Conservation (phyloP, 257 asterid genomes). For the Plantago ovata region DNA sequence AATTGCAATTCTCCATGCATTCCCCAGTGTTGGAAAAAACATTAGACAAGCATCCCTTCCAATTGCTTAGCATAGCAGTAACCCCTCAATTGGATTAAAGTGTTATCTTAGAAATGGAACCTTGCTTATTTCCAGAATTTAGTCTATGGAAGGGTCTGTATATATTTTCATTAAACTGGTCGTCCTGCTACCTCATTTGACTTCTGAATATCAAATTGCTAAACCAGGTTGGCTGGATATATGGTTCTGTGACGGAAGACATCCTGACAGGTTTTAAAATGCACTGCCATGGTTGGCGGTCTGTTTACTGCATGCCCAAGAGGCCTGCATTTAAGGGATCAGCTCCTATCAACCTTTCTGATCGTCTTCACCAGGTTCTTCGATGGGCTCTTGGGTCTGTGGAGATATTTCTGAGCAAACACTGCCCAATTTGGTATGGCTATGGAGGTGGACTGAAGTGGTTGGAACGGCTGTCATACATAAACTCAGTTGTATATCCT, state of each 20-base stretch:
- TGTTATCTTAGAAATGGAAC: too few species aligned
- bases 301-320: slow-evolving; percentile 83
- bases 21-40: neutral
- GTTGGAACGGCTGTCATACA: slow-evolving; percentile 75
- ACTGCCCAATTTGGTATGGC: slow-evolving; percentile 92
- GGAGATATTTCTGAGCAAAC: slow-evolving; percentile 85
- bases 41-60: too few species aligned
- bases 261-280: slow-evolving; percentile 92
- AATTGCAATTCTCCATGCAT: neutral
- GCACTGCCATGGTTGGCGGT: slow-evolving; percentile 98
- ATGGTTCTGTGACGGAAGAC: slow-evolving; percentile 93
- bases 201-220: slow-evolving; percentile 14
- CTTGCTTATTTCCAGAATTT: too few species aligned
- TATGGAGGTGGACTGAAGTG: slow-evolving; percentile 87
- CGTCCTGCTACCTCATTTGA: neutral
- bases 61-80: neutral
- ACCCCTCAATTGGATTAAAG: neutral
- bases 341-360: slow-evolving; percentile 86
- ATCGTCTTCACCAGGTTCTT: slow-evolving; percentile 94
- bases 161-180: neutral
- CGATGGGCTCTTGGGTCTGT: slow-evolving; percentile 98
- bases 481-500: slow-evolving; percentile 88
- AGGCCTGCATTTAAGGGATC: slow-evolving; percentile 88
- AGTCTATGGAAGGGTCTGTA: neutral
- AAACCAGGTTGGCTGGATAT: slow-evolving; percentile 90